Evolutionary conservation across 1,284 basidiomycete genomes (phyloP).

Genomic region (Puccinia hordei): DNA sequence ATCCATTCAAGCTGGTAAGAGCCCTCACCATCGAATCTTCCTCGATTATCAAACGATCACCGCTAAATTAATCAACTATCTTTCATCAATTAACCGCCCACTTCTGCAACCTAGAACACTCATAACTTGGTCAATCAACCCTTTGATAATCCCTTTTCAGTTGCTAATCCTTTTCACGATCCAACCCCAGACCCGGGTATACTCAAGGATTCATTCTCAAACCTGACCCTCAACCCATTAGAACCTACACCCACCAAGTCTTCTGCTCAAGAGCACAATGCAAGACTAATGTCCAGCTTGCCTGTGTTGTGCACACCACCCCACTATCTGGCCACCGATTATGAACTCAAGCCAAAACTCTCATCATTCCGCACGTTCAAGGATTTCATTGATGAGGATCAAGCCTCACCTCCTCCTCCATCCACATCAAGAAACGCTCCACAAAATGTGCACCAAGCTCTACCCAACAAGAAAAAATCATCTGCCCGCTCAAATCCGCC

Average conservation of each 20-base stretch:
- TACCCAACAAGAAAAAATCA: neutral
- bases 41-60: neutral
- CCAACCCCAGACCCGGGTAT: neutral
- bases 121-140: neutral
- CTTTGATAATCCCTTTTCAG: neutral
- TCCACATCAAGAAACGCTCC: neutral
- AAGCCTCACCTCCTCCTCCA: neutral
- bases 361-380: neutral
- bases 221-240: neutral
- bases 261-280: neutral
- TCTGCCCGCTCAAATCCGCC: neutral
- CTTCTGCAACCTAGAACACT: neutral
- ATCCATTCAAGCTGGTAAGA: conserved; percentile 19
- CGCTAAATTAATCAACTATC: neutral
- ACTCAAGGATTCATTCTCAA: neutral
- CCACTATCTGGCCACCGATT: conserved; percentile 11
- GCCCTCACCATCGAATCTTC: neutral
- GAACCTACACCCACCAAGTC: neutral
- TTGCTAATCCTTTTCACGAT: too few species aligned
- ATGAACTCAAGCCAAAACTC: conserved; percentile 11
- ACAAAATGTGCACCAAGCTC: neutral
- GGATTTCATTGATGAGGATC: neutral
- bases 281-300: neutral
- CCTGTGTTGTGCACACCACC: neutral
- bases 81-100: neutral